A percentile compares a stretch with the other conserved stretches of the same genome.
Conservation (phyloP, 148 eudicot species). For the Rhododendron ferrugineum region DNA sequence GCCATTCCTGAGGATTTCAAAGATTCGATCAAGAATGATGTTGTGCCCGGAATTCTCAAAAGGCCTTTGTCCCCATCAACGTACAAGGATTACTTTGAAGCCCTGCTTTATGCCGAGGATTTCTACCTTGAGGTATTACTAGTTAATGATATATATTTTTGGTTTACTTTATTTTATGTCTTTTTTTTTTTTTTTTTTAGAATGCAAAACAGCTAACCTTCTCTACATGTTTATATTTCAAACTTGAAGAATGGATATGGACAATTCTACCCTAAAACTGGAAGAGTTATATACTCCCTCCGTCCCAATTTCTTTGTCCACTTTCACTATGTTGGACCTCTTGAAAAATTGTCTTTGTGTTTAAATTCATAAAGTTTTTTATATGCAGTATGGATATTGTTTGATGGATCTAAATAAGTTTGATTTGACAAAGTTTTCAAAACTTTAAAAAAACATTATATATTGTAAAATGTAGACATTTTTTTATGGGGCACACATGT, state of each 20-base stretch:
- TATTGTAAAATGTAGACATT: too few species aligned
- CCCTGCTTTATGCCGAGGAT: constrained; percentile 31
- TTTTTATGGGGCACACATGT: too few species aligned
- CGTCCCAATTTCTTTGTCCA: too few species aligned
- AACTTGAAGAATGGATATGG: background rate
- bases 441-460: too few species aligned
- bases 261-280: background rate
- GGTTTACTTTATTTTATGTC: background rate
- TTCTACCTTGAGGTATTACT: constrained; percentile 23
- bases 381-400: too few species aligned
- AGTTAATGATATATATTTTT: background rate
- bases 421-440: too few species aligned
- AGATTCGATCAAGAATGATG: constrained; percentile 4
- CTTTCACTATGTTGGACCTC: too few species aligned
- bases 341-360: too few species aligned
- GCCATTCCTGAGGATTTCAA: constrained; percentile 13
- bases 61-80: constrained; percentile 17
- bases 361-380: too few species aligned
- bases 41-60: constrained; percentile 21
- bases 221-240: background rate
- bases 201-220: background rate
- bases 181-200: too few species aligned
- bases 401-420: too few species aligned
- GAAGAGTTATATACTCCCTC: background rate
- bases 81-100: constrained; percentile 26